Conservation (phyloP, 371 early-diverging fungal genomes). For the Mortierella polycephala region DNA sequence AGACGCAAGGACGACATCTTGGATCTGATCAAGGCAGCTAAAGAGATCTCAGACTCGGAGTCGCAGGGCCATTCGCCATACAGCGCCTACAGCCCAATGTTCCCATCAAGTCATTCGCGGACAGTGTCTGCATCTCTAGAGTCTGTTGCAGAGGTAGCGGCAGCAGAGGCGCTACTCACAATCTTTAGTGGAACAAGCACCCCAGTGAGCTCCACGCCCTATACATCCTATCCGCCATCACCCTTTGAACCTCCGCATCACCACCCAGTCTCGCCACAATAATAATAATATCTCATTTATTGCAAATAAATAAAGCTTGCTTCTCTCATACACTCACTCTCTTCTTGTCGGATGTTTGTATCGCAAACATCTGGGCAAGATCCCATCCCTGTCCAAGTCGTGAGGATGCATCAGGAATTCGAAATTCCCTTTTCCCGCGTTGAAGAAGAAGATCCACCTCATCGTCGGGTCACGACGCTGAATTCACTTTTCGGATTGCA, state of each 20-base stretch:
- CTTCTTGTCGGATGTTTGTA: no score
- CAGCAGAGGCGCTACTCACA: slow-evolving; percentile 47
- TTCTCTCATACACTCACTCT: no score
- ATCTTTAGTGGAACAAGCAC: slow-evolving; percentile 46
- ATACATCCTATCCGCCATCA: slow-evolving; percentile 46
- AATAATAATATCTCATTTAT: not conserved
- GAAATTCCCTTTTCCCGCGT: no score
- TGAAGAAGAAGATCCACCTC: no score
- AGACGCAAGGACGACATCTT: slow-evolving; percentile 44
- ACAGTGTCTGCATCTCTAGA: slow-evolving; percentile 44
- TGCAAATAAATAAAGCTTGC: no score
- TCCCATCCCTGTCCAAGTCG: no score
- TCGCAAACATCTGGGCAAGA: no score
- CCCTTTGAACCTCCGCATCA: slow-evolving; percentile 20
- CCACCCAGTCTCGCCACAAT: no score
- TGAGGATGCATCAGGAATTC: no score
- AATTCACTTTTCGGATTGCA: no score
- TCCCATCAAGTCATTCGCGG: slow-evolving; percentile 55
- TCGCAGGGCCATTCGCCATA: slow-evolving; percentile 59
- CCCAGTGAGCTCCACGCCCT: slow-evolving; percentile 39
- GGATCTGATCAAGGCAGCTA: slow-evolving; percentile 46
- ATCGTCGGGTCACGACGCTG: no score
- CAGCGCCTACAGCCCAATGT: slow-evolving; percentile 32
- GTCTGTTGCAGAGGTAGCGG: slow-evolving; percentile 44
- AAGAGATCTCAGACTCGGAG: slow-evolving; percentile 49